Conservation (phyloP, 2,329 filamentous ascomycete species). For the Hypoxylon sp. region DNA sequence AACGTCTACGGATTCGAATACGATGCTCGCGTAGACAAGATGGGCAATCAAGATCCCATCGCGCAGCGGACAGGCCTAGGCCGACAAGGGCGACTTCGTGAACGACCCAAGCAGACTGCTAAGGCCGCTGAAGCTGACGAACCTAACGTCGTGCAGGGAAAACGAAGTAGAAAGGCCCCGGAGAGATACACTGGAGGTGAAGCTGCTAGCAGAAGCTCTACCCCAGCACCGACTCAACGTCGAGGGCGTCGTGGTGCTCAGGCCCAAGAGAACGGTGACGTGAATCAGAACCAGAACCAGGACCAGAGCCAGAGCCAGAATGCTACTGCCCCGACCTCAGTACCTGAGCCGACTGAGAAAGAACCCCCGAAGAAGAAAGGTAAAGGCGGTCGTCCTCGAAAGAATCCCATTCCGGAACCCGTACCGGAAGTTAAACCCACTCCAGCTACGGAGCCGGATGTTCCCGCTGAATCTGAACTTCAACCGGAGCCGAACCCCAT, state of each 20-base stretch:
- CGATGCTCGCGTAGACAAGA: constrained; percentile 69
- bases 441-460: constrained; percentile 32
- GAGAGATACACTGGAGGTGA: constrained; percentile 66
- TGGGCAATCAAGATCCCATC: constrained; percentile 72
- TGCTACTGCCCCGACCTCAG: constrained; percentile 24
- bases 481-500: constrained; percentile 15
- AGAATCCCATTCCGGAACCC: constrained; percentile 48
- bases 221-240: constrained; percentile 58
- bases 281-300: constrained; percentile 16
- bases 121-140: constrained; percentile 71
- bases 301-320: constrained; percentile 11
- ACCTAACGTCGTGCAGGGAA: constrained; percentile 64
- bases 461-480: constrained; percentile 12
- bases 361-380: constrained; percentile 53
- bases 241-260: constrained; percentile 50
- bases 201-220: constrained; percentile 67
- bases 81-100: constrained; percentile 67
- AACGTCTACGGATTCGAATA: constrained; percentile 74
- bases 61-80: constrained; percentile 69
- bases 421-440: constrained; percentile 42
- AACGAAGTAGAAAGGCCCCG: constrained; percentile 68
- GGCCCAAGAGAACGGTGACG: constrained; percentile 46
- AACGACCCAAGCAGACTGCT: constrained; percentile 70
- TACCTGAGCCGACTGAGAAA: constrained; percentile 41
- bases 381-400: constrained; percentile 53